phyloP scores from a whole-genome alignment of 2,329 filamentous ascomycete genomes.

The Chrysosporium queenslandicum region DNA sequence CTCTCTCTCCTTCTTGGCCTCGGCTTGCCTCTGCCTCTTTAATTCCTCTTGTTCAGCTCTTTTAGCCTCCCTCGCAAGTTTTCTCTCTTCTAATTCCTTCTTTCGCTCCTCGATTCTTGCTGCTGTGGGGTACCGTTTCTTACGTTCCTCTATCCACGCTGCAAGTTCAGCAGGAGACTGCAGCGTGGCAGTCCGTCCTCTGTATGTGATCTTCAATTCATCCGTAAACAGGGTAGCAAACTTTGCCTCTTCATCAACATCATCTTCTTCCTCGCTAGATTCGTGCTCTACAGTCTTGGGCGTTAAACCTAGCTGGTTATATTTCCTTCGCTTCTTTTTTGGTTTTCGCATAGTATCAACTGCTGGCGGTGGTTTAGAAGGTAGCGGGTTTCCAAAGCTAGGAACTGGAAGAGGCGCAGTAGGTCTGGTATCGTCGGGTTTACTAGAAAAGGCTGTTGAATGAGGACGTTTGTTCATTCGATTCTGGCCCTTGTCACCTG shows the following conservation, averaged over 20 bases:
- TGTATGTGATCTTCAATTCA: conserved; percentile 45
- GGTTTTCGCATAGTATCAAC: conserved; percentile 30
- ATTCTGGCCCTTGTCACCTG: conserved; percentile 18
- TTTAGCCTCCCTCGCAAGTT: conserved; percentile 59
- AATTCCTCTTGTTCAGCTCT: conserved; percentile 27
- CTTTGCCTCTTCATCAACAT: conserved; percentile 38
- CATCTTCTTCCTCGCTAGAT: conserved; percentile 39
- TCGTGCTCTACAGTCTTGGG: conserved; percentile 38
- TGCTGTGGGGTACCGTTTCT: conserved; percentile 68
- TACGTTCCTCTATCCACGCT: conserved; percentile 71
- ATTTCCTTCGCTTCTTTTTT: conserved; percentile 34
- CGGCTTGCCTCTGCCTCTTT: conserved; percentile 29
- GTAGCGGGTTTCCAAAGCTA: conserved; percentile 37
- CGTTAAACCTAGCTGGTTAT: conserved; percentile 41
- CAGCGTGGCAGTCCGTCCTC: conserved; percentile 45
- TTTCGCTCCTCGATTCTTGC: conserved; percentile 46
- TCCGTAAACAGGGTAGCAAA: conserved; percentile 24
- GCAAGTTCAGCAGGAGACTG: conserved; percentile 57
- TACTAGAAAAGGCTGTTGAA: conserved; percentile 10
- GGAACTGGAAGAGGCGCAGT: conserved; percentile 36
- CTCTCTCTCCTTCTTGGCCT: conserved; percentile 28
- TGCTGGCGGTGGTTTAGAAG: conserved; percentile 34
- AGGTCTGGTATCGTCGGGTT: background rate
- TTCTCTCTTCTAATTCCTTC: conserved; percentile 44
- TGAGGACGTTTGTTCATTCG: conserved; percentile 31